Evolutionary conservation across 2,329 filamentous ascomycete genomes (phyloP).

Genomic region (Neobulgaria alba): DNA sequence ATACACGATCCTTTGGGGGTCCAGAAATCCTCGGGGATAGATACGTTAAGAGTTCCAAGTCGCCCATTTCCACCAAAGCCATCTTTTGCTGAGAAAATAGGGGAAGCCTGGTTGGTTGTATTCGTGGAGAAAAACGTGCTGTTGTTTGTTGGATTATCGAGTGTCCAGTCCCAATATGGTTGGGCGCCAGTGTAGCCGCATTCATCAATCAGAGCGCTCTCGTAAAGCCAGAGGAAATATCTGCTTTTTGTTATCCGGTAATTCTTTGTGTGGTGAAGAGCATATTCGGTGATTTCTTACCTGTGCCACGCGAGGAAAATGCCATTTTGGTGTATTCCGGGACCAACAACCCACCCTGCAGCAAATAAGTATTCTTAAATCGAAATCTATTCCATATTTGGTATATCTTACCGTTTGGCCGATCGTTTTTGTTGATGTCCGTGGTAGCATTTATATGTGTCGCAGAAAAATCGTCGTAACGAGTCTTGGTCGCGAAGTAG

Average conservation of each 20-base stretch:
- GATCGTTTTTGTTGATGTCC: not conserved
- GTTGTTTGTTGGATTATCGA: conserved; percentile 29
- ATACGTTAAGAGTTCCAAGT: not conserved
- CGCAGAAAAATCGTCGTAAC: conserved; percentile 29
- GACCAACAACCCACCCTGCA: not conserved
- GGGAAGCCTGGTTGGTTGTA: conserved; percentile 32
- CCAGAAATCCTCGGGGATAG: not conserved
- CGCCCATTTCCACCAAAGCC: not conserved
- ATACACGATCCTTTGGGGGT: conserved; percentile 43
- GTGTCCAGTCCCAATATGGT: conserved; percentile 38
- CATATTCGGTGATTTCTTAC: no score
- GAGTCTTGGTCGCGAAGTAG: not conserved
- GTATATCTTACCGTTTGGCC: not conserved
- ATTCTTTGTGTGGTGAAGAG: not conserved
- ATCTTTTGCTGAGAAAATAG: conserved; percentile 32
- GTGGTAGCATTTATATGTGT: conserved; percentile 28
- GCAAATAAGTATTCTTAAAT: not conserved
- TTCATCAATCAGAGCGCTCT: conserved; percentile 31
- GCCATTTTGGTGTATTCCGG: conserved; percentile 17
- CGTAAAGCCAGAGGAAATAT: conserved; percentile 33
- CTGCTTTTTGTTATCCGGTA: conserved; percentile 11
- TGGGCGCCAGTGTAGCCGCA: conserved; percentile 34
- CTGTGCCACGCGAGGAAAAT: conserved; percentile 20
- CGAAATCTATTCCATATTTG: not conserved
- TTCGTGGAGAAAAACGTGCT: no score